Percentiles rank a stretch among this genome's conserved stretches.
phyloP scores from a whole-genome alignment of 257 asterid genomes.

The Craterostigma plantagineum region DNA sequence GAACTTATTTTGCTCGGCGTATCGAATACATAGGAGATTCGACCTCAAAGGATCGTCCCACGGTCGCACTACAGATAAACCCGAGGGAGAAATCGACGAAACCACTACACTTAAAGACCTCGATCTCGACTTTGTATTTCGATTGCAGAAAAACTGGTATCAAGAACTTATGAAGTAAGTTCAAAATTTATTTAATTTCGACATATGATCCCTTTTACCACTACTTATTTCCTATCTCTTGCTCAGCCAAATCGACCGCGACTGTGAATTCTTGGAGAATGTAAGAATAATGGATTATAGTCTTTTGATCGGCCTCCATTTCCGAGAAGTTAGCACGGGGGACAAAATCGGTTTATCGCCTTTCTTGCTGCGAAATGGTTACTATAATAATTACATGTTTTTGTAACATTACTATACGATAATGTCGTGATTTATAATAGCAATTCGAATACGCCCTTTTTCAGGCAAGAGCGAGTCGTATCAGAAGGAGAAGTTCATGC shows the following conservation, averaged over 20 bases:
- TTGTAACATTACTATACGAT: too few species aligned
- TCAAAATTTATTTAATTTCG: not conserved
- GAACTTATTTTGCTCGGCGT: conserved; percentile 89
- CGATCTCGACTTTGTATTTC: conserved; percentile 53
- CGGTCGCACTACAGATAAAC: conserved; percentile 68
- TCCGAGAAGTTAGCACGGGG: conserved; percentile 66
- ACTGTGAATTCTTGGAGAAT: conserved; percentile 75
- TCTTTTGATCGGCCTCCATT: conserved; percentile 86
- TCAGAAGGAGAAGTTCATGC: conserved; percentile 78
- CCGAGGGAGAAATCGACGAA: conserved; percentile 73
- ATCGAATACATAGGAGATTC: conserved; percentile 72
- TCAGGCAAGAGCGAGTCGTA: conserved; percentile 65
- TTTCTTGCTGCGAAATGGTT: conserved; percentile 64
- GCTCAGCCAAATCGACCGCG: conserved; percentile 75
- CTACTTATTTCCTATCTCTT: too few species aligned
- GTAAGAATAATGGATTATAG: conserved; percentile 93
- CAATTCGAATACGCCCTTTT: conserved; percentile 1
- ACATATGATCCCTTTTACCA: too few species aligned
- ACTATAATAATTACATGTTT: too few species aligned
- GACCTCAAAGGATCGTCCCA: conserved; percentile 96
- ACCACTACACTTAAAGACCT: conserved; percentile 89
- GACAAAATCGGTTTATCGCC: conserved; percentile 94
- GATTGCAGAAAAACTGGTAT: conserved; percentile 64
- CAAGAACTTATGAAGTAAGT: conserved; percentile 81
- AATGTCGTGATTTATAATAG: too few species aligned